Evolutionary conservation across 208 protist genomes (phyloP).

Genomic region (Leishmania lainsoni): DNA sequence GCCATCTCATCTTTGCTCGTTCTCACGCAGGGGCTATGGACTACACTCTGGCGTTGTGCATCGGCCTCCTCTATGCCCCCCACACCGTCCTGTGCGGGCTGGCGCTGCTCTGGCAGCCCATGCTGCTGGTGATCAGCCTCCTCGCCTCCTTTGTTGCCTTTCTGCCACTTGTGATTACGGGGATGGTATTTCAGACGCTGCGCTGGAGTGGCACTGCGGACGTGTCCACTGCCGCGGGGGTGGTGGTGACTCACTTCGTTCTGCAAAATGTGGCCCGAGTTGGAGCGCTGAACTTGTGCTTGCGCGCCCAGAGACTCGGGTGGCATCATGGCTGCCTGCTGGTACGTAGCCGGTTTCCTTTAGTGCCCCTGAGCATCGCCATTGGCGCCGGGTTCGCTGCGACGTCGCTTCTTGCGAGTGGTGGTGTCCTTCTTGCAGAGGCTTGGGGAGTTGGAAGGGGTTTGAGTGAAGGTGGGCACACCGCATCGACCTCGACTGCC

Average conservation of each 20-base stretch:
- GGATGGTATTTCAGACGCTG: conserved; percentile 6
- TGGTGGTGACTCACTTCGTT: conserved; percentile 36
- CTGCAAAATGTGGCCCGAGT: conserved; percentile 29
- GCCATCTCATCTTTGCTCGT: not conserved
- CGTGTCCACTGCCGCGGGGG: not conserved
- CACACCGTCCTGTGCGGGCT: conserved; percentile 14
- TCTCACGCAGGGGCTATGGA: not conserved
- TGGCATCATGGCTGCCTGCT: conserved; percentile 38
- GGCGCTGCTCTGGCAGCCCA: conserved; percentile 20
- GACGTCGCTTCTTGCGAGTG: conserved; percentile 39
- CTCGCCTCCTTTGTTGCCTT: conserved; percentile 18
- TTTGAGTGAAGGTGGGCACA: conserved; percentile 2
- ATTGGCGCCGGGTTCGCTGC: conserved; percentile 57
- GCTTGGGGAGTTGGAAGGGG: conserved; percentile 16
- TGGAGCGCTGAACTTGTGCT: conserved; percentile 25
- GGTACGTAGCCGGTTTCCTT: conserved; percentile 41
- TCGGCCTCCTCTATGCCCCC: conserved; percentile 26
- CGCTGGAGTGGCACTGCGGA: conserved; percentile 1
- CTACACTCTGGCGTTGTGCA: conserved; percentile 15
- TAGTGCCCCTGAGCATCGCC: conserved; percentile 46
- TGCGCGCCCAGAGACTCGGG: conserved; percentile 36
- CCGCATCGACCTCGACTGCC: not conserved
- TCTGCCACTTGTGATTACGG: conserved; percentile 14
- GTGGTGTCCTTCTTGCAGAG: conserved; percentile 45
- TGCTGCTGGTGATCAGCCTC: conserved; percentile 22